Base-by-base conservation (phyloP, 1,284 basidiomycete genomes). In the Coniophora puteana region DNA sequence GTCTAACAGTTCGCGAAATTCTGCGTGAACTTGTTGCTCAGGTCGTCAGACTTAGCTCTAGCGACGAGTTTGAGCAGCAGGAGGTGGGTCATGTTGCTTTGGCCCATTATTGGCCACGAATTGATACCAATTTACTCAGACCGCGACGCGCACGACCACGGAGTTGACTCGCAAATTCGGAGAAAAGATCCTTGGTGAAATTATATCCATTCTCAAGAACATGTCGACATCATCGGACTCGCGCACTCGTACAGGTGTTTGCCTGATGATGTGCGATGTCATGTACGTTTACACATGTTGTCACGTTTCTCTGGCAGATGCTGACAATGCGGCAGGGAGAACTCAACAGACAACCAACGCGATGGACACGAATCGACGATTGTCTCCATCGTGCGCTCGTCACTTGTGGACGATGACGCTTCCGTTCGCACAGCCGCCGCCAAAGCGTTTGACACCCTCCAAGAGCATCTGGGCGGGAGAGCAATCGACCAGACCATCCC, bases 401-500 rank as follows among this genome's bases (percentile, higher is more conserved):
- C 93, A 0, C 74, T 99, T 8, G 92, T 99, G 22, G 95, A 99
- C 59, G 81, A 88, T 43, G 85, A 93, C 51, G 68, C 85, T 8
- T 78, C 76, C 36, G 96, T 99, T n/a, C 84, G 95, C 43, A 68
- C 86, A 5, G 94, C 95, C 0, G 94, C 95, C 6, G 95, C 95
- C 0, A 84, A 82, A 58, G 91, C 93, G 0, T 99, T 99, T 67
- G 95, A 99, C 60, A 77, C 84, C 2, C 75, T 96, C 34, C 95
- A 98, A 68, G 90, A 94, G 49, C 77, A 89, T 57, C 74, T 95
- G 33, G 95, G 96, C 8, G 76, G 80, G 23, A 89, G 86, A 58
- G 95, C 94, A 5, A 95, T 98, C 52, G 93, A 99, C 59, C 84
- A 95, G 65, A 99, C 93, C 0, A 95, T 99, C 49, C 96, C 95